Base-by-base conservation (phyloP, 2,329 filamentous ascomycete genomes). In the Colletotrichum cuscutae region DNA sequence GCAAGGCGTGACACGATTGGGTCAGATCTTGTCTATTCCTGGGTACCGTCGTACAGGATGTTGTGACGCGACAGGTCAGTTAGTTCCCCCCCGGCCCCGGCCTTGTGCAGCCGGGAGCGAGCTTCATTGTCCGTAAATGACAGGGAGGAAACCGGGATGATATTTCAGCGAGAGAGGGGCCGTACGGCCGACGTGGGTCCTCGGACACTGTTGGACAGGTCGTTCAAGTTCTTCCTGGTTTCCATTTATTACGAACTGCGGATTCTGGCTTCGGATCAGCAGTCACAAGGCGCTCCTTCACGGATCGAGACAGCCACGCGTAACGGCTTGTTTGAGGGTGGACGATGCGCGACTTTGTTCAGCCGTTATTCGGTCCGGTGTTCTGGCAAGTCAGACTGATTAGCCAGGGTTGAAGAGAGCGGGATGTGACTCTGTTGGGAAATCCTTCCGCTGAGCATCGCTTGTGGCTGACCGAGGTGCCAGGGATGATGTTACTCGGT, bases 351-450 rank as follows among this genome's bases (percentile, higher is more conserved):
- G 49, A 37, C 52, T 52, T 63, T 26, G 19, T 26, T 42, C 65
- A 28, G 61, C 65, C 59, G 42, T 42, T 32, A 72, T 63, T 64
- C 65, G 69, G 69, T 37, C 65, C 65, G 65, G 53, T 24, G 37
- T 65, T 59, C 56, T 13, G 5, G 49, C 5, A 59, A 19, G 19
- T 19, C 24, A 42, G 15, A 42, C 42, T 35, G 30, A 9, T 15
- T n/a, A n/a, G 66, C 52, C 46, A 63, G 62, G 57, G 5, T 9
- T 57, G 30, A 42, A 19, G 26, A 37, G 24, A 49, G 65, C 59
- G 65, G 69, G 53, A 72, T 72, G 30, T 53, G 26, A 60, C 65
- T 64, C 35, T n/a, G 30, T 72, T 63, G 32, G 65, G 69, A 69
- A 72, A 56, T 60, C 37, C 49, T 56, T 13, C 65, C 65, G 65